phyloP scores from a whole-genome alignment of 2,329 filamentous ascomycete species.

The Metarhizium anisopliae region DNA sequence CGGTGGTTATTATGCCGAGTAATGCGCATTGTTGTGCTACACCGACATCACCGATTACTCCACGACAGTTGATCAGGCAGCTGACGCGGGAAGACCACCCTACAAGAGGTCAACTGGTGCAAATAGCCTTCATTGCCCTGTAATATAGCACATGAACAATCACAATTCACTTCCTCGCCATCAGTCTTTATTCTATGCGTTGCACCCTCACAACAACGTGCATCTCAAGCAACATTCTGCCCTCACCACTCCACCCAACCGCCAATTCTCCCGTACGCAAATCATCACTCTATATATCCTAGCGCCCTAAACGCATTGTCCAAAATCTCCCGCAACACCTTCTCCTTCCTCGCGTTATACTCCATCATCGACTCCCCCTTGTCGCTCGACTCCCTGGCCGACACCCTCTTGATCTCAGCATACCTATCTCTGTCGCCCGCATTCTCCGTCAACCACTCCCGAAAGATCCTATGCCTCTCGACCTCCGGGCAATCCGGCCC shows the following conservation, averaged over 20 bases:
- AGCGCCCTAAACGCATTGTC: slow-evolving; percentile 13
- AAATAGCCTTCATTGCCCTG: no score
- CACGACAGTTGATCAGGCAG: no score
- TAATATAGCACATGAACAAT: no score
- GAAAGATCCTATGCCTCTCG: slow-evolving; percentile 31
- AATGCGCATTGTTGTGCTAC: no score
- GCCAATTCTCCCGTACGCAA: background rate
- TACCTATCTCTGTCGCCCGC: slow-evolving; percentile 31
- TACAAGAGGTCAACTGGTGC: no score
- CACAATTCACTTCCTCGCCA: no score
- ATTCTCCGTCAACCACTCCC: slow-evolving; percentile 29
- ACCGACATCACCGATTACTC: no score
- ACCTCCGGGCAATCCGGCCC: slow-evolving; percentile 32
- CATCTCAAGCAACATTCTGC: background rate
- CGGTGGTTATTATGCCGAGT: no score
- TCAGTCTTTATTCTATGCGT: no score
- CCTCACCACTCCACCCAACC: no score
- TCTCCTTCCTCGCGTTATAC: slow-evolving; percentile 33
- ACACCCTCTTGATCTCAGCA: slow-evolving; percentile 27
- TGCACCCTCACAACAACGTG: background rate
- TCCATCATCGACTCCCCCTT: slow-evolving; percentile 23
- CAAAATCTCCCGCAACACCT: slow-evolving; percentile 26
- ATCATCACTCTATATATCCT: slow-evolving; percentile 1
- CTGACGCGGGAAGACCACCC: no score
- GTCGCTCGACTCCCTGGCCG: slow-evolving; percentile 17